phyloP scores from a whole-genome alignment of 805 yeast species.

The Candida dajiaensis region DNA sequence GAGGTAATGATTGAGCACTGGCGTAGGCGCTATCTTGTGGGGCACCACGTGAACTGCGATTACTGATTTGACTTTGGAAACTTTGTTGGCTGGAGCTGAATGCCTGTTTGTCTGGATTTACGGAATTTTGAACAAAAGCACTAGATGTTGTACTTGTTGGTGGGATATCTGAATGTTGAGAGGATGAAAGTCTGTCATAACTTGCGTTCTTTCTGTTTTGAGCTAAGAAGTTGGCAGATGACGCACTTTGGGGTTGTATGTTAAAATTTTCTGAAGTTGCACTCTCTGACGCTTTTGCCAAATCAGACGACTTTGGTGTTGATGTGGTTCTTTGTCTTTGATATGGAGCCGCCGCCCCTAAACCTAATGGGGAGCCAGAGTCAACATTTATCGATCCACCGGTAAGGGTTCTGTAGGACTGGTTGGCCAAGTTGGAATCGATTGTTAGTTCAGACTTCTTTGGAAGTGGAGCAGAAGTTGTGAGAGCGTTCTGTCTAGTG shows the following conservation, averaged over 20 bases:
- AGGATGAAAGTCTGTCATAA: neutral
- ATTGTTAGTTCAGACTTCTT: constrained; percentile 3
- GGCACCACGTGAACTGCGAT: neutral
- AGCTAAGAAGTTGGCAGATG: neutral
- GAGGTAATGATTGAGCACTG: constrained; percentile 10
- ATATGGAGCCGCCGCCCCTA: neutral
- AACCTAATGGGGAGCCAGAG: neutral
- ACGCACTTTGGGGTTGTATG: neutral
- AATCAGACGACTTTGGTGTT: too few species aligned
- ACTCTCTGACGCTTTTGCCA: too few species aligned
- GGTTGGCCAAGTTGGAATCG: constrained; percentile 8
- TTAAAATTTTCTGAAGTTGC: neutral
- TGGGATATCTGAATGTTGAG: neutral
- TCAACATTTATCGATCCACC: neutral
- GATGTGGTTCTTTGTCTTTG: too few species aligned
- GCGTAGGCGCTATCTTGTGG: constrained; percentile 5
- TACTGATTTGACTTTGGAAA: neutral
- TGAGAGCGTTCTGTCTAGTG: neutral
- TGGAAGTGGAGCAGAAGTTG: neutral
- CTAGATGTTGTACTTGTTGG: constrained; percentile 1
- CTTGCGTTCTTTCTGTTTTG: neutral
- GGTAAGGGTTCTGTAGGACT: neutral
- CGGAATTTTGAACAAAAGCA: neutral
- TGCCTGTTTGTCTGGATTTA: neutral
- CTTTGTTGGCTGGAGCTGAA: neutral